Percentiles rank a stretch among this genome's conserved stretches.
Conservation (phyloP, 257 asterid species). For the Solanum gracilifrons region DNA sequence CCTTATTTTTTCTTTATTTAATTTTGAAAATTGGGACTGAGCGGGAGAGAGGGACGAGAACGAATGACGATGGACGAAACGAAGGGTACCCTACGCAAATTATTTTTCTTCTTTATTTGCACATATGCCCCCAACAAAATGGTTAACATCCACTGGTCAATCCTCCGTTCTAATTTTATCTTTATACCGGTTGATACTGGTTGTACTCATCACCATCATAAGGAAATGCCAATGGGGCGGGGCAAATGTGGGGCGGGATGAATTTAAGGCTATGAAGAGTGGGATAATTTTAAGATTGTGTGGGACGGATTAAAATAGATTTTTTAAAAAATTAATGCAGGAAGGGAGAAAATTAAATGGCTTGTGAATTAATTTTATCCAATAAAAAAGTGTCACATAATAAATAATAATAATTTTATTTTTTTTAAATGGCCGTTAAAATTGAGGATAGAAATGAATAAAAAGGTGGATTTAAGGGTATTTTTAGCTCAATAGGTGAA, state of each 20-base stretch:
- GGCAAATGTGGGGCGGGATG: not conserved
- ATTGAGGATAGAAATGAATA: no score
- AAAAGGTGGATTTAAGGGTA: not conserved
- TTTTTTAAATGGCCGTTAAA: no score
- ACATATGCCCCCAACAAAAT: not conserved
- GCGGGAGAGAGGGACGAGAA: not conserved
- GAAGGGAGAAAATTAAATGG: not conserved
- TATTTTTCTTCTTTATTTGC: not conserved
- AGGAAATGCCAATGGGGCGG: no score
- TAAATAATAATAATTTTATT: no score
- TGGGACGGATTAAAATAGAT: accelerated
- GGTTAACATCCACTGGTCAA: not conserved
- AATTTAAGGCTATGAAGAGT: not conserved
- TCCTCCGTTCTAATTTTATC: no score
- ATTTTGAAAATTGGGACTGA: not conserved
- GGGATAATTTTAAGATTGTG: not conserved
- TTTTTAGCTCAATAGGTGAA: no score
- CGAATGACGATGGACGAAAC: not conserved
- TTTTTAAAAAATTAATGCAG: accelerated
- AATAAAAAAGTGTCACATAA: no score
- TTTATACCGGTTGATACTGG: no score
- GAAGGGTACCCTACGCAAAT: not conserved
- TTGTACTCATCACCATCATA: no score
- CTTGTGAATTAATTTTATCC: not conserved
- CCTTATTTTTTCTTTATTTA: not conserved